These are phyloP conservation scores for Neoboletus subvelutipes DNA, from an alignment of 768 basidiomycete species.

Conservation along the genomic window DNA sequence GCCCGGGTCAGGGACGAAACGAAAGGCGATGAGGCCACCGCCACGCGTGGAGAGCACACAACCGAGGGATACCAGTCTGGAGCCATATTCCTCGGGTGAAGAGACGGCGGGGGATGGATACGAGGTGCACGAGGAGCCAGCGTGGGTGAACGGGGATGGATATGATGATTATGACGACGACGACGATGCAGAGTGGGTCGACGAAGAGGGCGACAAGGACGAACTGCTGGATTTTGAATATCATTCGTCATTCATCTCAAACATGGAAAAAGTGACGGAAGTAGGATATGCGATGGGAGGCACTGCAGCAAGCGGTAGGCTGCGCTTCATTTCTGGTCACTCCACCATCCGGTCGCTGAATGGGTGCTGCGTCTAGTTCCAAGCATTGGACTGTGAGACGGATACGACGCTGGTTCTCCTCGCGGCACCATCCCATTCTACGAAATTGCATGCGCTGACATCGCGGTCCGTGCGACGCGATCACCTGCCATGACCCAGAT, in stretches of 20 bases:
- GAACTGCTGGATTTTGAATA: constrained; percentile 75
- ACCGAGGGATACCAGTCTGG: constrained; percentile 78
- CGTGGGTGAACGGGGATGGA: constrained; percentile 31
- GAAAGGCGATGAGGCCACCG: constrained; percentile 54
- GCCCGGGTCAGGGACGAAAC: constrained; percentile 18
- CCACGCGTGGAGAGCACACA: constrained; percentile 85
- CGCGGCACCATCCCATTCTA: constrained; percentile 72
- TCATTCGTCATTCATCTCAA: constrained; percentile 68
- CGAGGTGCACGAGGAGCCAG: constrained; percentile 41
- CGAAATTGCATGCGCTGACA: constrained; percentile 59
- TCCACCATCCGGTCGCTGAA: background rate
- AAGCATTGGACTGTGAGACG: constrained; percentile 75
- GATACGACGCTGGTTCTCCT: constrained; percentile 75
- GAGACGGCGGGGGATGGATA: constrained; percentile 73
- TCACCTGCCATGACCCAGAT: constrained; percentile 50
- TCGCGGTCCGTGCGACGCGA: constrained; percentile 71
- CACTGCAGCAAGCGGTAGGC: constrained; percentile 67
- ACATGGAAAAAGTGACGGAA: constrained; percentile 62
- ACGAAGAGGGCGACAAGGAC: constrained; percentile 68
- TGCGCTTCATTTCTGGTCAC: background rate
- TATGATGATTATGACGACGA: constrained; percentile 1
- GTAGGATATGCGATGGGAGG: constrained; percentile 79
- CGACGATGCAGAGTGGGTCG: constrained; percentile 65
- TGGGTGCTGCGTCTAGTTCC: constrained; percentile 55
- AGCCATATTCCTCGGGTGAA: constrained; percentile 72